These are phyloP conservation scores for Isochrysis galbana DNA, from an alignment of 78 protist species.

Conservation along the genomic window DNA sequence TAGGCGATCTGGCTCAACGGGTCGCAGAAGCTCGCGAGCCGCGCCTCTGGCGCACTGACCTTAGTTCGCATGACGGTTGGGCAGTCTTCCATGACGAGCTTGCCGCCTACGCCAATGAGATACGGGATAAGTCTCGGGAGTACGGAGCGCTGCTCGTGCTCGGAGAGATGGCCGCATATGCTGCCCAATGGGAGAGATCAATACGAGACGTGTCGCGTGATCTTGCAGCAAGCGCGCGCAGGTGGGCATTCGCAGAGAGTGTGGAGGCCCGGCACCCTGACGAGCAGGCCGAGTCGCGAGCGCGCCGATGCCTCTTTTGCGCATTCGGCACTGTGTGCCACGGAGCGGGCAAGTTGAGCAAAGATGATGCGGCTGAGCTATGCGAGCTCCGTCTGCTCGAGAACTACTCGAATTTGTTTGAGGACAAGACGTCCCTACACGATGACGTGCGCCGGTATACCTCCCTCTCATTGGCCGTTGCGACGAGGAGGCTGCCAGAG, in stretches of 20 bases:
- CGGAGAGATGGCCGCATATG: neutral
- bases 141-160: neutral
- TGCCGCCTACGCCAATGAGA: neutral
- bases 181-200: neutral
- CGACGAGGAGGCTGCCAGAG: neutral
- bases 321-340: no score
- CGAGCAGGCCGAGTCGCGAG: neutral
- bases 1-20: slow-evolving; percentile 5
- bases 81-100: neutral
- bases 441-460: neutral
- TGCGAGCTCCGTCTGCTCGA: neutral
- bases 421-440: neutral
- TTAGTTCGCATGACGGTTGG: neutral
- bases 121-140: neutral
- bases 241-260: neutral
- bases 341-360: neutral
- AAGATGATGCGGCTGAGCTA: neutral
- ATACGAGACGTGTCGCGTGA: neutral
- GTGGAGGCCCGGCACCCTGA: neutral
- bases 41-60: slow-evolving; percentile 26
- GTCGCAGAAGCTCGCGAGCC: neutral
- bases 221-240: neutral
- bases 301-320: neutral
- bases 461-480: neutral
- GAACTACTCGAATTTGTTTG: neutral